These are phyloP conservation scores for Aegilops speltoides DNA, from an alignment of 176 grass and related monocot species.

Conservation along the genomic window DNA sequence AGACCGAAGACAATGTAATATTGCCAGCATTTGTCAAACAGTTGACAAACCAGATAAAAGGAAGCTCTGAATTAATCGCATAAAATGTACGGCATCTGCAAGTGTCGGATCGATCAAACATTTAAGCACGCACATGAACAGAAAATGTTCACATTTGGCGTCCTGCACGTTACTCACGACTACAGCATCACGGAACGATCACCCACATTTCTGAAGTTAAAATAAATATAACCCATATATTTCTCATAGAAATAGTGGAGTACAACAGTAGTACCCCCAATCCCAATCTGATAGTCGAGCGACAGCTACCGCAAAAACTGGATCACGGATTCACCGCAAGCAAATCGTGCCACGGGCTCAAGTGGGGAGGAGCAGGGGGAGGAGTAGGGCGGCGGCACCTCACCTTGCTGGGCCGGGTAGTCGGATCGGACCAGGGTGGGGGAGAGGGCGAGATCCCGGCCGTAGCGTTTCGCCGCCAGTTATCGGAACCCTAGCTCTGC, in stretches of 20 bases:
- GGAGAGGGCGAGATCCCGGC: neutral
- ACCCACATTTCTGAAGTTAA: neutral
- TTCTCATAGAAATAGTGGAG: neutral
- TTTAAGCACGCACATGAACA: neutral
- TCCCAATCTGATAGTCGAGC: neutral
- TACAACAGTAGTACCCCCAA: neutral
- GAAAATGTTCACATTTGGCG: neutral
- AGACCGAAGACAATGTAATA: neutral
- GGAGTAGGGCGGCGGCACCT: neutral
- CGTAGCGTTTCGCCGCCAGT: neutral
- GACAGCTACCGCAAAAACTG: neutral
- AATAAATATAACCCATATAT: neutral
- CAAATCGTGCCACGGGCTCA: neutral
- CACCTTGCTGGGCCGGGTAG: neutral
- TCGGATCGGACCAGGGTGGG: neutral
- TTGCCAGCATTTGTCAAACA: neutral
- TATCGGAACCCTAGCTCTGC: neutral
- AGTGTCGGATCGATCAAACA: neutral
- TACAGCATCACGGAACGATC: neutral
- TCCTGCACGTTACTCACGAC: neutral
- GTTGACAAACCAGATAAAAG: neutral
- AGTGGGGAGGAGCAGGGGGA: neutral
- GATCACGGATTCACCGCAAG: slow-evolving; percentile 4
- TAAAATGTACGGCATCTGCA: neutral
- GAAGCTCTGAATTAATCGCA: neutral